These are phyloP conservation scores for Aristolochia fimbriata DNA, from an alignment of 164 flowering plant species.

Conservation along the genomic window DNA sequence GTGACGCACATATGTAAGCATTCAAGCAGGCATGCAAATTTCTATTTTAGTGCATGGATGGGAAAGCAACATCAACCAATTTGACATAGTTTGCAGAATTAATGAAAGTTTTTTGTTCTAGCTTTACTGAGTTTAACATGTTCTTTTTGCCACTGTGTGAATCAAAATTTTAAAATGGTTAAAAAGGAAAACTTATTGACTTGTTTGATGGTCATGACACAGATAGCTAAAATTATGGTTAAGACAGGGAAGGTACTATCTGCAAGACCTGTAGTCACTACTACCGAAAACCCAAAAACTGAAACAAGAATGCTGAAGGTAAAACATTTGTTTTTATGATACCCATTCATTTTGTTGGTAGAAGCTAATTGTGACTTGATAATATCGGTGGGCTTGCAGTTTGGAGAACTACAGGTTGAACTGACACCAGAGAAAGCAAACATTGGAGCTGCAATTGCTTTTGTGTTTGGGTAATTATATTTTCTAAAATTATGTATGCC, in stretches of 20 bases:
- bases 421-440: slow-evolving; percentile 62
- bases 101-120: no score
- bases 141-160: no score
- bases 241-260: slow-evolving; percentile 56
- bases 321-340: not conserved
- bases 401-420: slow-evolving; percentile 87
- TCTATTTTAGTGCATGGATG: no score
- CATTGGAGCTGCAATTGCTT: slow-evolving; percentile 68
- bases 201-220: slow-evolving; percentile 7
- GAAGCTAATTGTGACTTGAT: not conserved
- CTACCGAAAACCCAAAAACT: slow-evolving; percentile 28
- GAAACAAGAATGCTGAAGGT: slow-evolving; percentile 74
- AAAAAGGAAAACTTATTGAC: no score
- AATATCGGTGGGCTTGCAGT: slow-evolving; percentile 35
- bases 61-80: no score
- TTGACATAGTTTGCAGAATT: no score
- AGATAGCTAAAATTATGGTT: slow-evolving; percentile 78
- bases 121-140: no score
- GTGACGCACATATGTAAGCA: no score
- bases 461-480: slow-evolving; percentile 56
- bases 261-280: slow-evolving; percentile 29
- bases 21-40: no score
- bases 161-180: no score
- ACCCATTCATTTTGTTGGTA: not conserved
- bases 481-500: not conserved